Base-by-base conservation (phyloP, 2,329 filamentous ascomycete genomes). In the Fusarium odoratissimum region DNA sequence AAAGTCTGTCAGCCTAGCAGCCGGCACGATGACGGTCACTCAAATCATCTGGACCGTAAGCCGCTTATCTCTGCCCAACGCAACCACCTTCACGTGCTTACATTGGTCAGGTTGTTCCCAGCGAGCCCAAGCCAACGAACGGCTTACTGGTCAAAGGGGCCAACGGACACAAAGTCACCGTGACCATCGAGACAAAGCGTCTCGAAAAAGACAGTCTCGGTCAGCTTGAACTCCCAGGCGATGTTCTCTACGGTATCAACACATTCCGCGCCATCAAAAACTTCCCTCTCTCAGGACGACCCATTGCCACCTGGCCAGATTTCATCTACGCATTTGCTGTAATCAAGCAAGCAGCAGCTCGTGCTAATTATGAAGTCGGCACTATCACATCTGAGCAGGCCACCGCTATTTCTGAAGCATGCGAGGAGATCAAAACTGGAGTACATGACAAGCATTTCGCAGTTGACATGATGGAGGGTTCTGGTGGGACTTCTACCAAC, bases 401-500 rank as follows among this genome's bases (percentile, higher is more conserved):
- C 13, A 44, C 23, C 3, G 51, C 59, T 4, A 62, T 62, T 16
- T 62, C 40, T 3, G 13, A 28, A 9, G 59, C 59, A 8, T 62
- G 52, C 2, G 52, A 62, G 5, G 59, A 62, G 17, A 25, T 62
- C 33, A 62, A 62, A 28, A 45, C 52, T n/a, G 59, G 59, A 17
- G 12, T 38, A 1, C 59, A 62, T 7, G 14, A 46, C 28, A 31
- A 62, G n/a, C 59, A 62, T 19, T 62, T 62, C 5, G 41, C 41
- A 19, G 59, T 62, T 14, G 59, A 62, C 14, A 62, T 62, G 59
- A 62, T 62, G 59, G 59, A 62, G 25, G 59, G 59, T 0, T 62
- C 59, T 28, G 59, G 59, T 10, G 59, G 59, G 6, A 62, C 59
- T 33, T 62, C 59, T 6, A 62, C 59, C 14, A 62, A 62, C 13